Evolutionary conservation across 2,329 filamentous ascomycete genomes (phyloP), one percentile per base, ranked within the genome.

Genomic region (Botryotinia calthae): DNA sequence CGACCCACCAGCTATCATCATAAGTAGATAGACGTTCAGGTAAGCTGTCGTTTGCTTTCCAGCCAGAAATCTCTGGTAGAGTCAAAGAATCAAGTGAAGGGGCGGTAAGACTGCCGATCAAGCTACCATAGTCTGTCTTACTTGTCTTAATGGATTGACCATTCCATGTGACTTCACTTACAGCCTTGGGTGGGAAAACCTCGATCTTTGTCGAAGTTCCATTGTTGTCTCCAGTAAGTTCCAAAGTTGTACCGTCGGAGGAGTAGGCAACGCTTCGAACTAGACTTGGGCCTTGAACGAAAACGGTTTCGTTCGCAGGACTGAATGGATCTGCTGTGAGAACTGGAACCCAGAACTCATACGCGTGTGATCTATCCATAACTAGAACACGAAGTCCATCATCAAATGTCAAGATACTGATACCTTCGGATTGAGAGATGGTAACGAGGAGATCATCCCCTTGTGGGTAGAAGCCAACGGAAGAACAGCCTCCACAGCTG

Each of bases 321-420:
- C 76, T 75, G 51, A 71, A 76, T 25, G 77, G 77, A 73, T 88
- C 79, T 8, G 82, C 82, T 0, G 82, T 84, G 12, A 87, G 81
- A 1, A 84, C 81, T 4, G 88, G 86, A 0, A 85, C 86, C 84
- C 87, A 90, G 78, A 89, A 88, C 0, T 83, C 80, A 77, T 89
- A 89, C 0, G 88, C 88, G 0, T 85, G 81, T 1, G 83, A 80
- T 18, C 87, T 82, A 74, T 90, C 87, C 22, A 89, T 81, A 1
- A 90, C 79, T 25, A 89, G 82, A 16, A 88, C 82, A 1, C 84
- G 81, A 1, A 86, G 81, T 0, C 85, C 84, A 70, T 86, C 85
- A 5, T 82, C 81, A 14, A 87, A 79, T 9, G 84, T 81, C 0
- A 89, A 68, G 0, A 86, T 78, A 25, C 84, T 86, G 70, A 84